Conservation (phyloP, 805 yeast genomes). For the Candida argentea region DNA sequence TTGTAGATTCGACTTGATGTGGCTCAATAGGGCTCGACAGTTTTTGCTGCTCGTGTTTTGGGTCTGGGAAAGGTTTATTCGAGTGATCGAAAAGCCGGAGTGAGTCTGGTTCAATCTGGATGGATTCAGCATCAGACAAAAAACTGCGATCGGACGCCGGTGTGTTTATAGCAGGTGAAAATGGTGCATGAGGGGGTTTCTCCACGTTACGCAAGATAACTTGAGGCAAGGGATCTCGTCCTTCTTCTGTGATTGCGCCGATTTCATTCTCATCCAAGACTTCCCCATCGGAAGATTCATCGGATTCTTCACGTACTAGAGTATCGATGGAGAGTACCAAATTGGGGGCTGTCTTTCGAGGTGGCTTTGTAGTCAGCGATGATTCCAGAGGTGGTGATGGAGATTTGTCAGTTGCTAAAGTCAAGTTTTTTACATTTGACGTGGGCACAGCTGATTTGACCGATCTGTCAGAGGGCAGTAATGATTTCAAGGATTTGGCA, state of each 20-base stretch:
- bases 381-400: too few species aligned
- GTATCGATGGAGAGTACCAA: constrained; percentile 28
- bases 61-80: too few species aligned
- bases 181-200: constrained; percentile 10
- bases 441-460: constrained; percentile 5
- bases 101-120: constrained; percentile 30
- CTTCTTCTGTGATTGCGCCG: constrained; percentile 1
- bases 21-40: too few species aligned
- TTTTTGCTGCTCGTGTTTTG: too few species aligned
- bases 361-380: too few species aligned
- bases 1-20: too few species aligned
- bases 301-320: constrained; percentile 5
- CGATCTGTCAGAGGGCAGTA: too few species aligned
- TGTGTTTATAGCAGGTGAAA: constrained; percentile 18
- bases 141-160: constrained; percentile 23
- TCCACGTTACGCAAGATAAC: background rate
- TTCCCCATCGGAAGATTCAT: constrained; percentile 10
- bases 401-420: too few species aligned
- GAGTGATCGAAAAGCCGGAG: too few species aligned
- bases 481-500: too few species aligned
- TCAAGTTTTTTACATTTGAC: background rate
- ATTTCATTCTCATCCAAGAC: constrained; percentile 4
- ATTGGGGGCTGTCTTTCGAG: constrained; percentile 5
- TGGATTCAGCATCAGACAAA: constrained; percentile 30
- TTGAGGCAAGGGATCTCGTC: constrained; percentile 1